Base-by-base conservation (phyloP, 805 yeast genomes). In the Zygoascus biomembranicola region DNA sequence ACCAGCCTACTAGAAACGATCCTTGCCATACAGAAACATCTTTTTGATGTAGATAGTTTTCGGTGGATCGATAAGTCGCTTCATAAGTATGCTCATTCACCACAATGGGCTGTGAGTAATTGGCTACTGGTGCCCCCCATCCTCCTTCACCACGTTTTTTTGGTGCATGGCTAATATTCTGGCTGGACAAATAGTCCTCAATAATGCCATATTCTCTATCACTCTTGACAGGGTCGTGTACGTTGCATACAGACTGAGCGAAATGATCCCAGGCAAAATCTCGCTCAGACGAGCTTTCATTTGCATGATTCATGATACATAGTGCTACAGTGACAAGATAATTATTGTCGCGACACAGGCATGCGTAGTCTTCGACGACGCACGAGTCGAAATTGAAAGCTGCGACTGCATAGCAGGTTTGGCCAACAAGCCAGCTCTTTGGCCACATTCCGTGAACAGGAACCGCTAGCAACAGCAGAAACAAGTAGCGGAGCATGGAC, bases 201-300 rank as follows among this genome's bases (percentile, higher is more conserved):
- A 60, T 59, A 8, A 35, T 47, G 9, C 54, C 46, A 28, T 32
- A 56, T 26, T 46, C 51, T 19, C 49, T 41, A 49, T 59, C 62
- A 8, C 55, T 45, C 16, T 51, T 23, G 10, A 47, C 44, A n/a
- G 56, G 57, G 42, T 56, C 52, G 32, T 53, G 55, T 8, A 59
- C 45, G 37, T 56, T 55, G 52, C 72, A 69, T 45, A 59, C 61
- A 14, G 53, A 45, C 14, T 43, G 13, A 14, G 53, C 39, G 54
- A 68, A 64, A 44, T 57, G 64, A 48, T 66, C 67, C 64, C 67
- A 69, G 1, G 69, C 70, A 13, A 49, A 50, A 35, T 66, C 70
- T 52, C 61, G 54, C 5, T 47, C 47, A 2, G 60, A 53, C 1
- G 67, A 56, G 20, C 58, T 57, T 43, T 32, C 43, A 10, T 55